Conservation (phyloP, 2,329 filamentous ascomycete species). For the Graphilbum sp. region DNA sequence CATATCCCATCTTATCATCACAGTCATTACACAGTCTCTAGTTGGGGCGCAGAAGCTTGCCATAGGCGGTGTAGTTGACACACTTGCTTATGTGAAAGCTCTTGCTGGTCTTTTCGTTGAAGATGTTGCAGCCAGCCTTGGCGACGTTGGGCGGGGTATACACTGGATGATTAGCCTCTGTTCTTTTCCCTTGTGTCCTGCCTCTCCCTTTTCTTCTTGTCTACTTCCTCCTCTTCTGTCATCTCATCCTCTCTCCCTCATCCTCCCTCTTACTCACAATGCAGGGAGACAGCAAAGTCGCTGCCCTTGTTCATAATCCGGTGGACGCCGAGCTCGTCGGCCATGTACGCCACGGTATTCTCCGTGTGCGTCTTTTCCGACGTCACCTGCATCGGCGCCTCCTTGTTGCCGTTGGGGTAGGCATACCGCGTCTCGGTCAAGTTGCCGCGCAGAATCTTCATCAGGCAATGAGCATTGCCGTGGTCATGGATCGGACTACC, state of each 20-base stretch:
- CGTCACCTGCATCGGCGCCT: conserved; percentile 44
- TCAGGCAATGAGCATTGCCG: conserved; percentile 78
- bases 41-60: conserved; percentile 21
- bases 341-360: conserved; percentile 78
- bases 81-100: conserved; percentile 54
- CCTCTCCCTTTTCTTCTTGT: background rate
- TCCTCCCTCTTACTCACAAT: conserved; percentile 32
- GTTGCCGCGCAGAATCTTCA: conserved; percentile 70
- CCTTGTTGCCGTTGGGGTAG: conserved; percentile 41
- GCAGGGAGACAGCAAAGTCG: conserved; percentile 69
- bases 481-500: conserved; percentile 78
- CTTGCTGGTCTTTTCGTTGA: conserved; percentile 60
- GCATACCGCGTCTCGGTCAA: conserved; percentile 70
- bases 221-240: background rate
- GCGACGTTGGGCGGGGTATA: conserved; percentile 86
- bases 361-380: conserved; percentile 51
- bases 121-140: conserved; percentile 65
- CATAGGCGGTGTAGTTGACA: conserved; percentile 53
- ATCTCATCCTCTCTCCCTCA: too few species aligned
- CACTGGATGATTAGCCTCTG: conserved; percentile 23
- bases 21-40: background rate
- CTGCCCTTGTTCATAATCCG: conserved; percentile 60
- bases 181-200: background rate
- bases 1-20: conserved; percentile 1
- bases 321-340: conserved; percentile 76